phyloP scores from a whole-genome alignment of 257 asterid species.

The Solanum chiquidenum region DNA sequence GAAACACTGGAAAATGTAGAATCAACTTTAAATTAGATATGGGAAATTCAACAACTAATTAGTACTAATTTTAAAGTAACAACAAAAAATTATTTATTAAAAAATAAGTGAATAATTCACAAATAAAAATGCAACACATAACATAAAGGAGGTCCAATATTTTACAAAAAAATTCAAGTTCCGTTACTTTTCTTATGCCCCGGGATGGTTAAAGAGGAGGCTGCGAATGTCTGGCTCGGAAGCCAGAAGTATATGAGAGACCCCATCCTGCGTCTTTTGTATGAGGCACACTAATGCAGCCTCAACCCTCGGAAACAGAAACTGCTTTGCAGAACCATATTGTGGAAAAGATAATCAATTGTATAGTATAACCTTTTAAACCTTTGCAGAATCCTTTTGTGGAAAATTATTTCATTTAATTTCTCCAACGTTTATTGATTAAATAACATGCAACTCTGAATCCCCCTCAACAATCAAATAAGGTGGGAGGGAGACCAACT shows the following conservation, averaged over 20 bases:
- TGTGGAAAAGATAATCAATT: background rate
- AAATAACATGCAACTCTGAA: no score
- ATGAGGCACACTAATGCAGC: no score
- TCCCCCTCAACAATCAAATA: background rate
- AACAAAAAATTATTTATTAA: background rate
- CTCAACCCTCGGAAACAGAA: no score
- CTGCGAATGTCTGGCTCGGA: no score
- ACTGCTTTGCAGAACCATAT: no score
- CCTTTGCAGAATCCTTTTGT: background rate
- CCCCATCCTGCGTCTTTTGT: no score
- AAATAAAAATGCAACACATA: no score
- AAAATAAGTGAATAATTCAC: no score
- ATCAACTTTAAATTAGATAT: background rate
- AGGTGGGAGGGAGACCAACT: background rate
- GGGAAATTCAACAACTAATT: background rate
- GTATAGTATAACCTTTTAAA: background rate
- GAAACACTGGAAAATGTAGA: background rate
- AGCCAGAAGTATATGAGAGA: background rate
- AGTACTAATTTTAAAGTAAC: background rate
- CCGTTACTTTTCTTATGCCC: no score
- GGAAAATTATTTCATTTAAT: background rate
- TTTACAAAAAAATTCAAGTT: background rate
- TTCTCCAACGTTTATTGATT: no score
- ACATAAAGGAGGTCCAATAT: background rate
- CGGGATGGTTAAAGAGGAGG: no score